phyloP scores from a whole-genome alignment of 805 yeast species.

The Metschnikowia lunata region DNA sequence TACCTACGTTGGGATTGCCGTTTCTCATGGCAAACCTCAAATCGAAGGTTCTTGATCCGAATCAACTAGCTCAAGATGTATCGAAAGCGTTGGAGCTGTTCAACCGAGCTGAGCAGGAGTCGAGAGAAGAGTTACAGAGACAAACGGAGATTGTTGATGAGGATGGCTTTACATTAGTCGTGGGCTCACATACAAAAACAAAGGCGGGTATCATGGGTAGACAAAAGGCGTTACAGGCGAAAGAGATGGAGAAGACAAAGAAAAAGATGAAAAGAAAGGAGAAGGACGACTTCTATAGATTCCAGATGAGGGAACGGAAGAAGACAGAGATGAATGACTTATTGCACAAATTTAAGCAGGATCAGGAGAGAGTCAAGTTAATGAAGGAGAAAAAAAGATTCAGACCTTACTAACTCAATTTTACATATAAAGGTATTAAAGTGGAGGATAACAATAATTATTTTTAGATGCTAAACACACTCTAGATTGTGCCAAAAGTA shows the following conservation, averaged over 20 bases:
- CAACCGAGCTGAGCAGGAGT: constrained; percentile 63
- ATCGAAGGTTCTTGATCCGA: constrained; percentile 42
- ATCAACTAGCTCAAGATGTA: constrained; percentile 51
- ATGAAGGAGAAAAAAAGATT: constrained; percentile 81
- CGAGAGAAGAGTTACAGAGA: constrained; percentile 49
- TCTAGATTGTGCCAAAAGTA: no score
- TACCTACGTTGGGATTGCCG: constrained; percentile 32
- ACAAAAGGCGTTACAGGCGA: constrained; percentile 37
- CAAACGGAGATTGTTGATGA: constrained; percentile 73
- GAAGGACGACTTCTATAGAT: constrained; percentile 88
- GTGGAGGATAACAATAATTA: no score
- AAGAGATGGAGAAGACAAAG: constrained; percentile 33
- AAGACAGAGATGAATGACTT: constrained; percentile 89
- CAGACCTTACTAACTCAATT: constrained; percentile 62
- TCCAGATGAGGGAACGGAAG: constrained; percentile 91
- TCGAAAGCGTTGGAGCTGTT: constrained; percentile 61
- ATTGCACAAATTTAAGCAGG: constrained; percentile 78
- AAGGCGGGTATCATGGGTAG: constrained; percentile 65
- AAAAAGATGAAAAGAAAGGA: constrained; percentile 65
- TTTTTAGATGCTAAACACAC: no score
- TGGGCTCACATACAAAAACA: constrained; percentile 80
- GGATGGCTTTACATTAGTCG: constrained; percentile 91
- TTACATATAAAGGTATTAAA: no score
- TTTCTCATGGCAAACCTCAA: constrained; percentile 40
- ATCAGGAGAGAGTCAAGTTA: constrained; percentile 76